Conservation (phyloP, 768 basidiomycete genomes). For the Boletus vinaceobasis region DNA sequence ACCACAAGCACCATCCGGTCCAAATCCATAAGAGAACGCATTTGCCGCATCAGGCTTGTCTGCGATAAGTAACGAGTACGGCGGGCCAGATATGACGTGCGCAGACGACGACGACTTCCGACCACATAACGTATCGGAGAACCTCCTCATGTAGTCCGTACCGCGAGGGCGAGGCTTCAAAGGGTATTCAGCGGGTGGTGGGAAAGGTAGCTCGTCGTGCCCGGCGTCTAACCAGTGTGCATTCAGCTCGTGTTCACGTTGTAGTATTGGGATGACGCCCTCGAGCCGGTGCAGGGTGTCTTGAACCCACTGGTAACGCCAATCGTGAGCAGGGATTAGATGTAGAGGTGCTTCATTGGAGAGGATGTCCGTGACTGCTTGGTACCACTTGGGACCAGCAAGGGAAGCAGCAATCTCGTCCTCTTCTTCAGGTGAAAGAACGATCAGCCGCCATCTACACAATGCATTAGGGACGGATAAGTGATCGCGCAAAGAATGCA, state of each 20-base stretch:
- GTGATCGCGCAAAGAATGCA: conserved; percentile 1
- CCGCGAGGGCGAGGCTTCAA: conserved; percentile 80
- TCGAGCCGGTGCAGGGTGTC: conserved; percentile 78
- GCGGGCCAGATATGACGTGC: conserved; percentile 71
- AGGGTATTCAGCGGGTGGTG: conserved; percentile 80
- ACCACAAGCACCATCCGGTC: conserved; percentile 86
- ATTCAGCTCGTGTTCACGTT: conserved; percentile 52
- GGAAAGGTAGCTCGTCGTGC: conserved; percentile 55
- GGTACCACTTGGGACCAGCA: conserved; percentile 82
- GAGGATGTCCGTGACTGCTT: conserved; percentile 76
- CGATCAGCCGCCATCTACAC: conserved; percentile 77
- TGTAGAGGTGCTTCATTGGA: conserved; percentile 57
- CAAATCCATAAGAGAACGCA: conserved; percentile 96
- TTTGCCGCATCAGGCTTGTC: conserved; percentile 82
- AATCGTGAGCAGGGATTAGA: conserved; percentile 73
- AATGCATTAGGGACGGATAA: conserved; percentile 1
- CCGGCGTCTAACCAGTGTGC: conserved; percentile 54
- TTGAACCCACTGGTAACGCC: conserved; percentile 87
- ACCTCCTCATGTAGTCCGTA: conserved; percentile 61
- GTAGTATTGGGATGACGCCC: conserved; percentile 63
- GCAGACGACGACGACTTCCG: conserved; percentile 41
- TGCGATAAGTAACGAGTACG: conserved; percentile 87
- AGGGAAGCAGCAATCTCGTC: conserved; percentile 82
- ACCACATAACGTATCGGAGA: conserved; percentile 49
- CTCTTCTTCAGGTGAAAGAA: conserved; percentile 91